A percentile compares a stretch with the other conserved stretches of the same genome.
Evolutionary conservation across 495 filamentous ascomycete genomes (phyloP).

Genomic region (Bathelium albidoporum): DNA sequence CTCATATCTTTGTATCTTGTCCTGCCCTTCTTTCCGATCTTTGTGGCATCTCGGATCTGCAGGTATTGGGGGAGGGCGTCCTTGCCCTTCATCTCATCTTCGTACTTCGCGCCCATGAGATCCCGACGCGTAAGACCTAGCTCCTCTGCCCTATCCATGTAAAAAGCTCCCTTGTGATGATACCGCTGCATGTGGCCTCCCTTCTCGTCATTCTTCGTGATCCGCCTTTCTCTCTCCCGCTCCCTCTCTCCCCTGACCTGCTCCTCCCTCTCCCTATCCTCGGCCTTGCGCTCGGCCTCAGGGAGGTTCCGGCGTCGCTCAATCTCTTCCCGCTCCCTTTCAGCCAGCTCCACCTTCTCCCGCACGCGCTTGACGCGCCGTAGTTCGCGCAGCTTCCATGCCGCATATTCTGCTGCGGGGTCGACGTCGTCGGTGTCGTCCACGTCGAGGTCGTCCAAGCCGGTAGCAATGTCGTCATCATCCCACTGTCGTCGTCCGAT

Average conservation of each 20-base stretch:
- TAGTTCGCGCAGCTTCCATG: slow-evolving; percentile 90
- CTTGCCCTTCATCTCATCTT: slow-evolving; percentile 68
- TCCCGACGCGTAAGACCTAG: slow-evolving; percentile 64
- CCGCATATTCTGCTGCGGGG: slow-evolving; percentile 77
- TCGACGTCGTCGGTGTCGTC: slow-evolving; percentile 82
- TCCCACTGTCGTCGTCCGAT: slow-evolving; percentile 77
- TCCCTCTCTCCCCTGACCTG: slow-evolving; percentile 77
- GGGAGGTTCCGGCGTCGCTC: slow-evolving; percentile 82
- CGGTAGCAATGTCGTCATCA: slow-evolving; percentile 56
- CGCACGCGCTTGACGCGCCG: slow-evolving; percentile 77
- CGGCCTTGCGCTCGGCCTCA: slow-evolving; percentile 72
- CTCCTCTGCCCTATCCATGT: slow-evolving; percentile 59
- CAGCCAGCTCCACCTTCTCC: slow-evolving; percentile 68
- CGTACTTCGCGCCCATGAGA: slow-evolving; percentile 68
- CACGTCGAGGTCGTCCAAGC: slow-evolving; percentile 46
- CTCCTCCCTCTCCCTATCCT: slow-evolving; percentile 70
- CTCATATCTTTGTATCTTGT: slow-evolving; percentile 83
- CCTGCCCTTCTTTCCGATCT: slow-evolving; percentile 82
- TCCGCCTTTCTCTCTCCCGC: slow-evolving; percentile 58
- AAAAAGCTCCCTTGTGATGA: slow-evolving; percentile 95
- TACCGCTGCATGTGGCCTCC: slow-evolving; percentile 92
- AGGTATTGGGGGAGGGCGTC: slow-evolving; percentile 83
- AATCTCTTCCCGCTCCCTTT: slow-evolving; percentile 80
- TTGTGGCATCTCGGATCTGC: slow-evolving; percentile 89
- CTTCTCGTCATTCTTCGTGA: slow-evolving; percentile 73